Base-by-base conservation (phyloP, 352 stramenopile genomes). In the Phytophthora tubulina region DNA sequence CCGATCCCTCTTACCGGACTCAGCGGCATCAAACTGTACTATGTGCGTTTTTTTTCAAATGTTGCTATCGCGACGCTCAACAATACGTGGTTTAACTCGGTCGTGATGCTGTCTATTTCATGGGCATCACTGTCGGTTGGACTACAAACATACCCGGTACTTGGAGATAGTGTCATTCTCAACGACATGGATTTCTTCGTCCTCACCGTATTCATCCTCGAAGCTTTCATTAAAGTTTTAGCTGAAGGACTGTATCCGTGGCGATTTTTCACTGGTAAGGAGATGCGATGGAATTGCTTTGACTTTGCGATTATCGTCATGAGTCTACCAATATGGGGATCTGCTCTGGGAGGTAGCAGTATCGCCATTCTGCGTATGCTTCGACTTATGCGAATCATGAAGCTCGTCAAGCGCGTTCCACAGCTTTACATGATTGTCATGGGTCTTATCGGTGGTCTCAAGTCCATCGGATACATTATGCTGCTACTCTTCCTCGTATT, bases 391-490 rank as follows among this genome's bases (percentile, higher is more conserved):
- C 88, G 91, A 30, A 94, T 97, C 67, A 90, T 97, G 78, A 97
- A 98, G 55, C 81, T 98, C 3, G 88, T 97, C 52, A 96, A 97
- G 77, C 79, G 85, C 6, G 81, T 97, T 27, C 92, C 92, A 14
- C 88, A 97, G 73, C 79, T 97, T n/a, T 93, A 93, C 65, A 93
- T 97, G 79, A 96, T 97, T 70, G 85, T 97, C 48, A 95, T 97
- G 82, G 92, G 91, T 0, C 85, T 98, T 17, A 93, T 97, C 33
- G 88, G 85, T 38, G 89, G 90, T 1, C 76, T 97, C 30, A 92
- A 90, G 67, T 97, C 86, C 33, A 97, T 97, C 73, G 86, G 83
- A n/a, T 98, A 97, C 79, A 97, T 97, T 55, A 80, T 90, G 51
- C 49, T 97, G 30, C 77, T 98, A 41, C 79, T 98, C 10, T 79